These are phyloP conservation scores for Alternaria burnsii DNA, from an alignment of 2,329 filamentous ascomycete genomes.

Conservation along the genomic window DNA sequence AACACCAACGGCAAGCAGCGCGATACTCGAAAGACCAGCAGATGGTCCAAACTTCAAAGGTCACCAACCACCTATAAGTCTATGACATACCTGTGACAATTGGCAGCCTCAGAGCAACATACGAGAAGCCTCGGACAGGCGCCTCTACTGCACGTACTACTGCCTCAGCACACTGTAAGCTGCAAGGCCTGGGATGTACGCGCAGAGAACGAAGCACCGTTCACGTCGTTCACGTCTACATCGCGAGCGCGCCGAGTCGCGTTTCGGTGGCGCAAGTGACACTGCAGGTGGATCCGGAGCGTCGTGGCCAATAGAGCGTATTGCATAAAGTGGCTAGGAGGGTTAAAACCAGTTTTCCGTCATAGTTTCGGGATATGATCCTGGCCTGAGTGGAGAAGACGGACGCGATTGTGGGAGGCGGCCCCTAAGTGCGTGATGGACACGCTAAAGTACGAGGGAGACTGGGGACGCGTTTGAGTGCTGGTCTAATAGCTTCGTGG, in stretches of 20 bases:
- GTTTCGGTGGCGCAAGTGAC: slow-evolving; percentile 10
- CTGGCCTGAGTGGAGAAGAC: slow-evolving; percentile 23
- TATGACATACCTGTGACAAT: slow-evolving; percentile 6
- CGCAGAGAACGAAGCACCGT: slow-evolving; percentile 14
- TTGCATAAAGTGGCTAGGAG: slow-evolving; percentile 7
- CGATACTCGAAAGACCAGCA: slow-evolving; percentile 16
- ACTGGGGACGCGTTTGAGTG: slow-evolving; percentile 32
- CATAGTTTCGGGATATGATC: slow-evolving; percentile 16
- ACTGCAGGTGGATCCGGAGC: slow-evolving; percentile 9
- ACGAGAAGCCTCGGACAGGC: slow-evolving; percentile 2
- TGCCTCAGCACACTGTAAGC: slow-evolving; percentile 5
- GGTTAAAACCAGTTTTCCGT: background rate
- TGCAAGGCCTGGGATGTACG: slow-evolving; percentile 19
- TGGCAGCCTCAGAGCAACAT: background rate
- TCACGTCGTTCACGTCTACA: slow-evolving; percentile 16
- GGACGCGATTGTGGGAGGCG: slow-evolving; percentile 29
- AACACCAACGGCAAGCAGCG: slow-evolving; percentile 21
- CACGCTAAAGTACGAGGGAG: slow-evolving; percentile 32
- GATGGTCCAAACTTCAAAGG: background rate
- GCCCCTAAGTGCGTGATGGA: slow-evolving; percentile 25
- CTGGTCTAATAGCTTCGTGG: slow-evolving; percentile 23
- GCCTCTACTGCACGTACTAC: background rate
- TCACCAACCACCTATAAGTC: slow-evolving; percentile 13
- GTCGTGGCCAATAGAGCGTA: slow-evolving; percentile 6
- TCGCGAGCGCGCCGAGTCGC: slow-evolving; percentile 7